Base-by-base conservation (phyloP, 1,284 basidiomycete species). In the Filobasidium uniguttulatum region DNA sequence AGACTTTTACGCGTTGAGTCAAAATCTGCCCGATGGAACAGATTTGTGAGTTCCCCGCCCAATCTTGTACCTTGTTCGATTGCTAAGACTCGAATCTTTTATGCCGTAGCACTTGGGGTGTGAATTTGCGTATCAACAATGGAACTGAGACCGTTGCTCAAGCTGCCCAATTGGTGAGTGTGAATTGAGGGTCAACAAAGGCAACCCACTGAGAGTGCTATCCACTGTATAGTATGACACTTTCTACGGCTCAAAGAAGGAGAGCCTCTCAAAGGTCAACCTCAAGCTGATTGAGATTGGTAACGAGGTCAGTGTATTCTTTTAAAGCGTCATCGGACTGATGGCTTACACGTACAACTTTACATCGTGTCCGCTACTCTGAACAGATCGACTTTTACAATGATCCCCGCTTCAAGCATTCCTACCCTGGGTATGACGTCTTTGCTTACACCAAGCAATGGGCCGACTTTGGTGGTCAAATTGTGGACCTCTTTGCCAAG, bases 211-310 rank as follows among this genome's bases (percentile, higher is more conserved):
- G 10, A 19, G 22, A 19, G n/a, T 3, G 19, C 9, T 30, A 20
- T 22, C n/a, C n/a, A n/a, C n/a, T n/a, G 20, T 22, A 30, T 45
- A 53, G 51, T 28, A 44, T 9, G 55, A 55, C 9, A 49, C 52
- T 17, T 60, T 57, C 43, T 12, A 71, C 71, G 46, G 78, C 76
- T 5, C 82, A 81, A 59, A 50, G 62, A 17, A 64, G 60, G 47
- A 50, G 56, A 31, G 30, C 20, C 30, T 48, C n/a, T 68, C 73
- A 0, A 71, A 74, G 3, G 75, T 81, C 41, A 67, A 64, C 2
- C 68, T 81, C 12, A 75, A 78, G 52, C 72, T 72, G 36, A 65
- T 82, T 34, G 77, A 81, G 59, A 71, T 80, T 38, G 79, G 79
- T 20, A 60, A 60, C 49, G 59, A 60, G 49, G 46, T 40, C n/a